These are phyloP conservation scores for Begonia peltatifolia DNA, from an alignment of 306 rosid genomes.

Conservation along the genomic window DNA sequence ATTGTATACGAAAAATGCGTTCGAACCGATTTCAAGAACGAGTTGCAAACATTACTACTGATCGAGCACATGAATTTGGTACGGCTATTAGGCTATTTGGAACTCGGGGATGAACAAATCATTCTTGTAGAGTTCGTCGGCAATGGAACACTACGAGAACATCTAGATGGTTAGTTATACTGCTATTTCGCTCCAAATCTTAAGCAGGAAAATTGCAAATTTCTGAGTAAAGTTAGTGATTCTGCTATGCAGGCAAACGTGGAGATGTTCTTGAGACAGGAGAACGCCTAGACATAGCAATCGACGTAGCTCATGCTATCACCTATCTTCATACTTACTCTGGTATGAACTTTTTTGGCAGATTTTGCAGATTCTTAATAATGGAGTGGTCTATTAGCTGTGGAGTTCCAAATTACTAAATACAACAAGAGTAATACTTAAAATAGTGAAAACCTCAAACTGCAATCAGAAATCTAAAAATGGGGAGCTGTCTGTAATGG, in stretches of 20 bases:
- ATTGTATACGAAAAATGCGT: conserved; percentile 58
- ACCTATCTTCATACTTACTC: conserved; percentile 95
- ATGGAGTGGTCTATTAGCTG: no score
- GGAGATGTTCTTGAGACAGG: conserved; percentile 61
- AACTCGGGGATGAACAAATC: conserved; percentile 58
- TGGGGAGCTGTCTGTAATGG: not conserved
- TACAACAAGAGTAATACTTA: not conserved
- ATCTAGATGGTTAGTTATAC: conserved; percentile 71
- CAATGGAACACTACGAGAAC: conserved; percentile 88
- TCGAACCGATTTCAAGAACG: conserved; percentile 75
- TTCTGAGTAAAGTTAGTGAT: not conserved
- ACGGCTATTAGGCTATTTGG: conserved; percentile 63
- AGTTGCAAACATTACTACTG: conserved; percentile 64
- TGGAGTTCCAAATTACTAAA: no score
- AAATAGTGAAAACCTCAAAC: no score
- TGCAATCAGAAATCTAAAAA: no score
- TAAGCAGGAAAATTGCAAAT: not conserved
- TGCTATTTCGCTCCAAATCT: not conserved
- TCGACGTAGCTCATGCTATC: conserved; percentile 90
- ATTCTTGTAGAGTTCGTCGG: conserved; percentile 79
- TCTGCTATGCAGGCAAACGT: conserved; percentile 38
- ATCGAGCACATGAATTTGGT: conserved; percentile 89
- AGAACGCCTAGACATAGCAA: conserved; percentile 71
- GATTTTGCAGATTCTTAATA: no score
- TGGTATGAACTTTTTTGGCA: conserved; percentile 25